Evolutionary conservation across 768 basidiomycete genomes (phyloP).

Genomic region (Calocybe indica): DNA sequence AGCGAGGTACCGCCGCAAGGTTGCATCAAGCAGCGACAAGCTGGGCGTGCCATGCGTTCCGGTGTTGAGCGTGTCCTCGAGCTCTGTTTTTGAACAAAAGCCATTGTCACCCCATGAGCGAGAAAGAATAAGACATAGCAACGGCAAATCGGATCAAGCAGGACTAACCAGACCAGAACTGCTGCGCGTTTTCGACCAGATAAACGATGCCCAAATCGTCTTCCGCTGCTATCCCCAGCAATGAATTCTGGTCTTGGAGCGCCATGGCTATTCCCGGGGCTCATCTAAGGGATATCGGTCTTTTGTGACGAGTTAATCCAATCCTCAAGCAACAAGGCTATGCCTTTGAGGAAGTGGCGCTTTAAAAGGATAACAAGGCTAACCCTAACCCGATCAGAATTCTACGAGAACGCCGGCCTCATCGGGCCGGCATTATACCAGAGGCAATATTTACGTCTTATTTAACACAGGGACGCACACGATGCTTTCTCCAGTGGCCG

Average conservation of each 20-base stretch:
- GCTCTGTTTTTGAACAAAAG: slow-evolving; percentile 43
- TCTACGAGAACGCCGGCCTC: too few relatives aligned
- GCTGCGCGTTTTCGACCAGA: slow-evolving; percentile 75
- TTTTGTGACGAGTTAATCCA: too few relatives aligned
- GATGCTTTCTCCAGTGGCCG: too few relatives aligned
- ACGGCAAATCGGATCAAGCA: not conserved
- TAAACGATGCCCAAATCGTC: slow-evolving; percentile 79
- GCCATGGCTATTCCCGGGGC: slow-evolving; percentile 12
- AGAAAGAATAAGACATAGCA: not conserved
- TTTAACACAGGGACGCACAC: too few relatives aligned
- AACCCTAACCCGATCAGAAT: too few relatives aligned
- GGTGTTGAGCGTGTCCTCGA: slow-evolving; percentile 75
- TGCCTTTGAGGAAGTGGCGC: too few relatives aligned
- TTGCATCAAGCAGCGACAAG: slow-evolving; percentile 71
- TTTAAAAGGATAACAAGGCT: too few relatives aligned
- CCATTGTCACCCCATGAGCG: not conserved
- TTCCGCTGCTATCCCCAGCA: slow-evolving; percentile 38
- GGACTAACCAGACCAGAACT: slow-evolving; percentile 83
- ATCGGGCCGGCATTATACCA: too few relatives aligned
- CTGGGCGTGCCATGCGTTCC: slow-evolving; percentile 58
- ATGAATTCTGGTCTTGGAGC: slow-evolving; percentile 16
- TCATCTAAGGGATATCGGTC: too few relatives aligned
- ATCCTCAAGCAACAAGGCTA: too few relatives aligned
- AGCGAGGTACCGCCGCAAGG: slow-evolving; percentile 68
- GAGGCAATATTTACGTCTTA: too few relatives aligned